Percentiles rank a stretch among this genome's conserved stretches.
phyloP scores from a whole-genome alignment of 1,139 yeast genomes.

The Saccharomyces uvarum region DNA sequence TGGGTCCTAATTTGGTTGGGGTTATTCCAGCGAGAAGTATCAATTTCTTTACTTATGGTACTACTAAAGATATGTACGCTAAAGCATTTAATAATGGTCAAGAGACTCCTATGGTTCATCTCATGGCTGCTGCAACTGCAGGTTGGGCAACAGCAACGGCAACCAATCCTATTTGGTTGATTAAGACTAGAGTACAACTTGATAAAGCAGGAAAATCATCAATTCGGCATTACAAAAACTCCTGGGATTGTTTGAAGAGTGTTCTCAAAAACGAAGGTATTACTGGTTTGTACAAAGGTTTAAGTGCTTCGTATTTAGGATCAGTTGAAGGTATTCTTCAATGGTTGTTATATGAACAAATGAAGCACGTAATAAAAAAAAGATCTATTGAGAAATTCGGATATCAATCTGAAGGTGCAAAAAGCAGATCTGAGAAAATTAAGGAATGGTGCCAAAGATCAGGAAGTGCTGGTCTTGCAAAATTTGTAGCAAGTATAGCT shows the following conservation, averaged over 20 bases:
- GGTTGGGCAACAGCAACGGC: conserved; percentile 94
- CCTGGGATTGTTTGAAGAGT: conserved; percentile 74
- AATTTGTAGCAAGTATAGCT: conserved; percentile 80
- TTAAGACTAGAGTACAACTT: conserved; percentile 87
- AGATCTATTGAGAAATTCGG: conserved; percentile 42
- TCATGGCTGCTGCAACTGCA: conserved; percentile 83
- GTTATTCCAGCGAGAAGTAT: conserved; percentile 98
- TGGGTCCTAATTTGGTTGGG: conserved; percentile 94
- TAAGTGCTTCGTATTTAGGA: conserved; percentile 91
- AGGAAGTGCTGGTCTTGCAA: conserved; percentile 97
- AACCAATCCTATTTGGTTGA: conserved; percentile 99
- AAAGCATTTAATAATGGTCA: conserved; percentile 58
- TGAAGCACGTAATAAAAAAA: conserved; percentile 63
- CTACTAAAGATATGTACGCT: conserved; percentile 69
- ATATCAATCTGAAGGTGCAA: conserved; percentile 35
- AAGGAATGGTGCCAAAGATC: conserved; percentile 93
- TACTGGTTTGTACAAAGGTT: conserved; percentile 72
- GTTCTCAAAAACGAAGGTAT: conserved; percentile 74
- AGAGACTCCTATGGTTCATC: conserved; percentile 81
- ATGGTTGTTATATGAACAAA: conserved; percentile 95
- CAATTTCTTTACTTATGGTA: conserved; percentile 93
- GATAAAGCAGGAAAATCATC: conserved; percentile 46
- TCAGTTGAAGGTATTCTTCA: conserved; percentile 90
- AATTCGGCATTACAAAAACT: conserved; percentile 57
- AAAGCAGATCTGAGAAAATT: conserved; percentile 57